Conservation (phyloP, 2,329 filamentous ascomycete species). For the Dactylellina cionopaga region DNA sequence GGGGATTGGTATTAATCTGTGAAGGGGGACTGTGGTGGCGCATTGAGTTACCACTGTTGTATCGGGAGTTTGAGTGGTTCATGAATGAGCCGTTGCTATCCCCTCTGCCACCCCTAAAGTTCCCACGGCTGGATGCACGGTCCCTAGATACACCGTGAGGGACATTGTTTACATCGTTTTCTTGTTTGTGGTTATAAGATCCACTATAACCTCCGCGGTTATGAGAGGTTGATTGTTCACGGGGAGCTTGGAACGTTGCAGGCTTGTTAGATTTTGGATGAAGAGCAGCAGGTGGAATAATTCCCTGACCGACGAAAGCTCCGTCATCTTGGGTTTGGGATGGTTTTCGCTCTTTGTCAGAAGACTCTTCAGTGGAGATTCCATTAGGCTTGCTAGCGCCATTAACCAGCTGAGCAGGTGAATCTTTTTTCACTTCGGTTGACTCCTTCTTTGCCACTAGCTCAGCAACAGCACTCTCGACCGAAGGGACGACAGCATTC, state of each 20-base stretch:
- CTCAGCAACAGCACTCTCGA: slow-evolving; percentile 22
- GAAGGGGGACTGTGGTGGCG: slow-evolving; percentile 51
- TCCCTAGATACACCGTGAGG: slow-evolving; percentile 28
- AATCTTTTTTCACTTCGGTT: slow-evolving; percentile 19
- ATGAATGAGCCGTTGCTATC: slow-evolving; percentile 47
- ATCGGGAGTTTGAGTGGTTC: slow-evolving; percentile 41
- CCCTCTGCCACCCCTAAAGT: slow-evolving; percentile 52
- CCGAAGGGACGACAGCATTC: slow-evolving; percentile 8
- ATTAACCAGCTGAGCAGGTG: slow-evolving; percentile 3
- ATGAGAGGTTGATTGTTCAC: slow-evolving; percentile 27
- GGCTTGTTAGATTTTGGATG: slow-evolving; percentile 41
- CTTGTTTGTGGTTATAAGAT: slow-evolving; percentile 35
- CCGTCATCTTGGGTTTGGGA: slow-evolving; percentile 44
- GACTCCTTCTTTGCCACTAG: slow-evolving; percentile 24
- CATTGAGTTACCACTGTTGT: slow-evolving; percentile 39
- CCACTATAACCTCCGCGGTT: slow-evolving; percentile 16
- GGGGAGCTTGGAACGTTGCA: slow-evolving; percentile 1
- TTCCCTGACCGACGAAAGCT: slow-evolving; percentile 50
- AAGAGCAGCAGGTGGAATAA: slow-evolving; percentile 41
- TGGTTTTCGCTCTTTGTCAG: slow-evolving; percentile 39
- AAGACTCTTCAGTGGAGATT: slow-evolving; percentile 4
- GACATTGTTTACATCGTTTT: slow-evolving; percentile 15
- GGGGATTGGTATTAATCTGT: slow-evolving; percentile 46
- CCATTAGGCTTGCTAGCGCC: slow-evolving; percentile 21
- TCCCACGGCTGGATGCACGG: slow-evolving; percentile 48